Evolutionary conservation across 148 eudicot species (phyloP), one percentile per base, ranked within the genome.

Genomic region (Polygonum aviculare): DNA sequence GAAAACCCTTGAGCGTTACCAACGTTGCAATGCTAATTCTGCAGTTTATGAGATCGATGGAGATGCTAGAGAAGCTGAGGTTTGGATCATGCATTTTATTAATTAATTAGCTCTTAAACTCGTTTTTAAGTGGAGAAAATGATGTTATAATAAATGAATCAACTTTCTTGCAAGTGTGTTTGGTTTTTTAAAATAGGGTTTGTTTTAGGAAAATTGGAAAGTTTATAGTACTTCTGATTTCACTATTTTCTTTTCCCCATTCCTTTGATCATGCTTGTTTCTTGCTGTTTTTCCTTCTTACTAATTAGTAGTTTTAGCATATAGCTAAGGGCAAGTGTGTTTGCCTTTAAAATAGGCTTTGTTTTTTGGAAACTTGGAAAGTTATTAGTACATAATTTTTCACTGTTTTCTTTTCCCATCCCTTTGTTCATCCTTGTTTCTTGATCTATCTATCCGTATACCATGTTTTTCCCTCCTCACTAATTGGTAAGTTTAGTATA

Each of bases 1-100:
- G 40, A 75, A 55, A 75, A 75, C 77, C 22, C 77, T 75, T 52
- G 77, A 75, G 67, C 8, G 77, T 33, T 75, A 75, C 40, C 77
- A 75, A 36, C 77, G 77, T 52, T 75, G 62, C 77, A 14, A 44
- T 52, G 45, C 21, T 18, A 52, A 44, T 72, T 36, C 54, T 72
- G 35, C 77, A 36, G 35, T 16, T 75, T 16, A 35, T 38, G 62
- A 14, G 0, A n/a, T 31, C 49, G 55, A 75, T 15, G 65, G 62
- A 35, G 65, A 65, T 12, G 65, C 77, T 33, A 36, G 48, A 12
- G 63, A 52, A 21, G 26, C 47, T 35, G 62, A 52, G 67, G 77
- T 55, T 0, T 39, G 12, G 12, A 19, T 16, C 26, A 41, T 41
- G 18, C 33, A 70, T 16, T 60, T 38, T 67, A 3, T 12, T 3